Percentiles rank a stretch among this genome's conserved stretches.
Evolutionary conservation across 2,329 filamentous ascomycete species (phyloP).

Genomic region (Alternaria atra): DNA sequence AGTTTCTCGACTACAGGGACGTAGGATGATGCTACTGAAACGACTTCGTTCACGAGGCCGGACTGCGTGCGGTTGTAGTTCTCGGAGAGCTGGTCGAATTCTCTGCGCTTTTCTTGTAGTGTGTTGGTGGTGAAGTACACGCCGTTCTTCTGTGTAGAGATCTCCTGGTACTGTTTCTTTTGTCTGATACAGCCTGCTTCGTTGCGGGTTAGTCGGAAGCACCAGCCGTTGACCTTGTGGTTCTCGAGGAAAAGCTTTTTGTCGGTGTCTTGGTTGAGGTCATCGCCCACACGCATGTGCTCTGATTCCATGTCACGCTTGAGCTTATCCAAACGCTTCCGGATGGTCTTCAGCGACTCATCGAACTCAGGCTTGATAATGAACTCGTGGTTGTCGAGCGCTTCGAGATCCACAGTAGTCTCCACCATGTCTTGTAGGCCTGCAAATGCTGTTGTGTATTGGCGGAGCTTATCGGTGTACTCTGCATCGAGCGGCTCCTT

Average conservation of each 20-base stretch:
- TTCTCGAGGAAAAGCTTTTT: slow-evolving; percentile 99
- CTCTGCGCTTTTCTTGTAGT: slow-evolving; percentile 80
- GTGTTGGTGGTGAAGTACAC: slow-evolving; percentile 95
- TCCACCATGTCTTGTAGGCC: slow-evolving; percentile 98
- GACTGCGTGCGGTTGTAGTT: slow-evolving; percentile 96
- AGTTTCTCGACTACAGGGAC: slow-evolving; percentile 90
- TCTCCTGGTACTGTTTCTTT: slow-evolving; percentile 89
- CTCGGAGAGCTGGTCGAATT: slow-evolving; percentile 91
- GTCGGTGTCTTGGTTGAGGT: slow-evolving; percentile 90
- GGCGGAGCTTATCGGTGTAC: slow-evolving; percentile 82
- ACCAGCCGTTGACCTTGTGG: slow-evolving; percentile 95
- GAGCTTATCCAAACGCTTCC: slow-evolving; percentile 87
- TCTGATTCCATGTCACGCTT: slow-evolving; percentile 84
- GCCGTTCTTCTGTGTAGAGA: slow-evolving; percentile 97
- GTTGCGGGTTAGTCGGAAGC: slow-evolving; percentile 88
- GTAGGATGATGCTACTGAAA: slow-evolving; percentile 92
- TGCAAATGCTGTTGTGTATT: slow-evolving; percentile 78
- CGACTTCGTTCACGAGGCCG: slow-evolving; percentile 90
- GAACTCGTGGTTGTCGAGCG: slow-evolving; percentile 95
- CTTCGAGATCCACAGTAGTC: slow-evolving; percentile 94
- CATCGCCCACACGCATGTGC: slow-evolving; percentile 76
- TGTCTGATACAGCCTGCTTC: slow-evolving; percentile 94
- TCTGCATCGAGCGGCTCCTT: slow-evolving; percentile 84
- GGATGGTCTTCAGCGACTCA: slow-evolving; percentile 84
- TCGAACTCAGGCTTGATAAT: slow-evolving; percentile 99